These are phyloP conservation scores for Linnemannia schmuckeri DNA, from an alignment of 192 early-diverging fungal species.

Conservation along the genomic window DNA sequence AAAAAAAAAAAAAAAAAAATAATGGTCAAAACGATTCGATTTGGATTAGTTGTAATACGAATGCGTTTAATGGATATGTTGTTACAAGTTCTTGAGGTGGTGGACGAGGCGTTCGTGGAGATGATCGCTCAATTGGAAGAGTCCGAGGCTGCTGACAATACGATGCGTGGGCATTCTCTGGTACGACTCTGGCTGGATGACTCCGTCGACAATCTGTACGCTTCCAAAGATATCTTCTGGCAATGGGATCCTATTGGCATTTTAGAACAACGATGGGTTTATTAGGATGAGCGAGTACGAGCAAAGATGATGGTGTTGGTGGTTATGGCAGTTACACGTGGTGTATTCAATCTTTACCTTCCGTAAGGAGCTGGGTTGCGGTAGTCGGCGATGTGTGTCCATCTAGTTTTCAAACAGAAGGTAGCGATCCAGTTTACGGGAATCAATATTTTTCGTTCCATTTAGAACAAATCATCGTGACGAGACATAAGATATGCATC, in stretches of 20 bases:
- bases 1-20: background rate
- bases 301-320: too few species aligned
- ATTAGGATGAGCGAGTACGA: slow-evolving; percentile 51
- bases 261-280: background rate
- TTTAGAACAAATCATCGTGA: background rate
- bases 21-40: background rate
- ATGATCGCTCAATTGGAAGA: slow-evolving; percentile 66
- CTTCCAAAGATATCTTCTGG: slow-evolving; percentile 77
- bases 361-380: slow-evolving; percentile 50
- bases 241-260: slow-evolving; percentile 58
- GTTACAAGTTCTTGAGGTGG: slow-evolving; percentile 30
- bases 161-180: slow-evolving; percentile 73
- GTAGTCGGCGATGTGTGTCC: slow-evolving; percentile 48
- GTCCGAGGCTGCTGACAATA: slow-evolving; percentile 62
- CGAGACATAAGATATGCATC: background rate
- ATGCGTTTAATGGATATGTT: background rate
- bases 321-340: too few species aligned
- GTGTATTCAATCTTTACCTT: slow-evolving; percentile 14
- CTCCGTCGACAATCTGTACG: slow-evolving; percentile 63
- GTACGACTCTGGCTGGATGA: slow-evolving; percentile 62
- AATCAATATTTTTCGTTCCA: background rate
- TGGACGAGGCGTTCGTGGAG: slow-evolving; percentile 57
- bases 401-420: slow-evolving; percentile 1
- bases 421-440: too few species aligned
- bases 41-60: background rate